Conservation (phyloP, 2,329 filamentous ascomycete species). For the Fusarium sp. region DNA sequence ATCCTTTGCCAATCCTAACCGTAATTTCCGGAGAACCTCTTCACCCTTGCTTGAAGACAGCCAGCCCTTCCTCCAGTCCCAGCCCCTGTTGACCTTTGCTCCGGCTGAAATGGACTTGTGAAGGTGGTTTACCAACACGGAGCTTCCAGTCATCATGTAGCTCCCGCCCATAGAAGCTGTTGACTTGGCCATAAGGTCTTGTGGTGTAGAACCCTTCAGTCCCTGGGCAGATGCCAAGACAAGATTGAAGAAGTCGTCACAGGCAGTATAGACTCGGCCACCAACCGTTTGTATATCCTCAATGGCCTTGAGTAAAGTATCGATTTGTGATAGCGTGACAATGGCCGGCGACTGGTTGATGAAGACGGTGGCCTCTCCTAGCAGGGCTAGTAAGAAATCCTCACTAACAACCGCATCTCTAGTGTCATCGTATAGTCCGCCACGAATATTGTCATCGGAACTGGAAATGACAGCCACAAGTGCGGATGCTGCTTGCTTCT, state of each 20-base stretch:
- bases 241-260: constrained; percentile 82
- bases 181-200: constrained; percentile 74
- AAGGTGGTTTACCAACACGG: constrained; percentile 74
- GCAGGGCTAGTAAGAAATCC: constrained; percentile 84
- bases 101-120: constrained; percentile 71
- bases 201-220: constrained; percentile 71
- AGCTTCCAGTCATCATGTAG: constrained; percentile 79
- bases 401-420: constrained; percentile 88
- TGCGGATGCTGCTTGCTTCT: constrained; percentile 77
- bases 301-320: constrained; percentile 79
- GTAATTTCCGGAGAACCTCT: constrained; percentile 79
- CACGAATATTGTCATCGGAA: constrained; percentile 90
- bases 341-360: constrained; percentile 68
- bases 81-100: constrained; percentile 69
- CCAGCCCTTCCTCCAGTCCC: constrained; percentile 86
- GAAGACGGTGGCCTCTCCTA: constrained; percentile 87
- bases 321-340: constrained; percentile 79
- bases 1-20: constrained; percentile 80
- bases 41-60: constrained; percentile 71
- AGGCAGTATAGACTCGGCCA: constrained; percentile 77
- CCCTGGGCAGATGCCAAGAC: constrained; percentile 79
- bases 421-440: constrained; percentile 85
- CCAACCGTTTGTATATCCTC: constrained; percentile 84
- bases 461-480: constrained; percentile 87
- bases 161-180: constrained; percentile 67